Conservation (phyloP, 2,329 filamentous ascomycete species). For the Claviceps paspali region DNA sequence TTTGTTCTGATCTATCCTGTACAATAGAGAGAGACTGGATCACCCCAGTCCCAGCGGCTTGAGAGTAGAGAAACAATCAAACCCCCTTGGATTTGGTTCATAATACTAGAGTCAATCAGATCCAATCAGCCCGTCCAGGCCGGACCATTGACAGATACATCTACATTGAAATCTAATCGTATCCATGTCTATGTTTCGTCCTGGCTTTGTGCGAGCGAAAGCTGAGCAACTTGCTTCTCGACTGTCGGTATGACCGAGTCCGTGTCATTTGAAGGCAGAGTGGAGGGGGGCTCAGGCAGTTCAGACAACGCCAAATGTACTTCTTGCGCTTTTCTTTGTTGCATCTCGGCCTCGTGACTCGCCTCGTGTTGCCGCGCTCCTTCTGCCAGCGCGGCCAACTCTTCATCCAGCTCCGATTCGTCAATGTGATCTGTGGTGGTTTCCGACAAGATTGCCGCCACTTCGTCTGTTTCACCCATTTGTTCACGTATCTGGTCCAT, state of each 20-base stretch:
- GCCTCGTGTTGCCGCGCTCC: conserved; percentile 37
- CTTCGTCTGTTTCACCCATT: conserved; percentile 70
- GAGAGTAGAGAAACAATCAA: no score
- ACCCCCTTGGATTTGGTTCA: not conserved
- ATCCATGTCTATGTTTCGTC: not conserved
- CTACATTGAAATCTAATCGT: not conserved
- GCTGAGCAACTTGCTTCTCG: conserved; percentile 21
- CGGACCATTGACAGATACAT: not conserved
- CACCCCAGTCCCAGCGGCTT: no score
- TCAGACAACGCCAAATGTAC: conserved; percentile 39
- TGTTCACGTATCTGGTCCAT: conserved; percentile 63
- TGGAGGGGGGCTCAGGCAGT: conserved; percentile 24
- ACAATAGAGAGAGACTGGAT: no score
- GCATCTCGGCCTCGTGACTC: conserved; percentile 27
- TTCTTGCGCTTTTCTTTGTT: conserved; percentile 31
- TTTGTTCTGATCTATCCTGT: no score
- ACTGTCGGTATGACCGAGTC: conserved; percentile 18
- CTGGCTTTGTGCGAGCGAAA: conserved; percentile 8
- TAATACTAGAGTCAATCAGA: not conserved
- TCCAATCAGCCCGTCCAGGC: not conserved
- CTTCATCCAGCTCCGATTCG: conserved; percentile 74
- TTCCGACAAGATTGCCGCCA: conserved; percentile 62
- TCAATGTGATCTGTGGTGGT: conserved; percentile 41
- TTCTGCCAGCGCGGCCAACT: conserved; percentile 61
- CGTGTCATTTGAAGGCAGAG: conserved; percentile 19